Conservation (phyloP, 495 filamentous ascomycete genomes). For the Cercophora samala region DNA sequence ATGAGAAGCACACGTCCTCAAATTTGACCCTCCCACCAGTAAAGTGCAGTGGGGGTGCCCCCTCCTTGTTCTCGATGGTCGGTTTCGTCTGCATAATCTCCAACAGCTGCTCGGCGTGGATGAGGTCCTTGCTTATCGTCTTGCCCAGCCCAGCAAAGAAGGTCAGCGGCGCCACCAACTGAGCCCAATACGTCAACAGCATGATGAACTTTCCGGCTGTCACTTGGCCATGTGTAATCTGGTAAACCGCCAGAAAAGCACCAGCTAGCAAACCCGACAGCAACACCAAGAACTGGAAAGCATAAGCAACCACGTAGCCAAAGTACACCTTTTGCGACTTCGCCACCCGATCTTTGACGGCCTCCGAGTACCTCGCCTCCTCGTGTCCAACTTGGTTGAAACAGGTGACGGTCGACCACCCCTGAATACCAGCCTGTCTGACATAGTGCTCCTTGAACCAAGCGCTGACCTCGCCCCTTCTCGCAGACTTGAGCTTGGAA, state of each 20-base stretch:
- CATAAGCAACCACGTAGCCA: conserved; percentile 43
- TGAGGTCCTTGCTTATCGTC: conserved; percentile 57
- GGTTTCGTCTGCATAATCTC: conserved; percentile 67
- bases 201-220: conserved; percentile 68
- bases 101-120: conserved; percentile 69
- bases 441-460: conserved; percentile 58
- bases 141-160: conserved; percentile 62
- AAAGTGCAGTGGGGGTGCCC: conserved; percentile 55
- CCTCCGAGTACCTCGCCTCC: conserved; percentile 55
- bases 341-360: conserved; percentile 42
- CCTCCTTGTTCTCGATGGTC: conserved; percentile 54
- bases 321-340: conserved; percentile 41
- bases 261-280: conserved; percentile 60
- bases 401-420: conserved; percentile 67
- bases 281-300: conserved; percentile 59
- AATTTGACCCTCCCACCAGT: conserved; percentile 62
- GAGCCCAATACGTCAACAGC: conserved; percentile 67
- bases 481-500: conserved; percentile 35
- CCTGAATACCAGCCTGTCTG: conserved; percentile 60
- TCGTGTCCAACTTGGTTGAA: conserved; percentile 72
- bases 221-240: conserved; percentile 54
- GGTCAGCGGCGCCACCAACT: conserved; percentile 57
- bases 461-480: conserved; percentile 34
- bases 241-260: conserved; percentile 65
- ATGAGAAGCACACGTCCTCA: conserved; percentile 63